A percentile compares a stretch with the other conserved stretches of the same genome.
These are phyloP conservation scores for Penstemon barbatus DNA, from an alignment of 257 asterid genomes.

Conservation along the genomic window DNA sequence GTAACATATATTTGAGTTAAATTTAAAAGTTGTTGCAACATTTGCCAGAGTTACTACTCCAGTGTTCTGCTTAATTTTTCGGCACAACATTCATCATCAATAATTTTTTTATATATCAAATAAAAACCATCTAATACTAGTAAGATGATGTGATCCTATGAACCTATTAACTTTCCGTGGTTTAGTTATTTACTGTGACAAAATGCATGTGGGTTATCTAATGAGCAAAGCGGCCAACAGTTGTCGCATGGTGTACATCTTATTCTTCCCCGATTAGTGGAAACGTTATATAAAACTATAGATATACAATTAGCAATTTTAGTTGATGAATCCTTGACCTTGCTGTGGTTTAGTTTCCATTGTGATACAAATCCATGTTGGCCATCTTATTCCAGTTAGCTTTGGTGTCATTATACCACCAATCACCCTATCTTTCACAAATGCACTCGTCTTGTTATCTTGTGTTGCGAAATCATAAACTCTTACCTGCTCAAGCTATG, in stretches of 20 bases:
- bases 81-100: neutral
- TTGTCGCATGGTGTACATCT: too few species aligned
- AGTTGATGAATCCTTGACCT: conserved; percentile 12
- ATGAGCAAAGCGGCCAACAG: too few species aligned
- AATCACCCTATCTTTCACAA: conserved; percentile 14
- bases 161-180: too few species aligned
- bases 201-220: too few species aligned
- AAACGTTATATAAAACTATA: too few species aligned
- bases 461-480: conserved; percentile 3
- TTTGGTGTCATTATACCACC: neutral
- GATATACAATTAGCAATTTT: neutral
- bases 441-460: conserved; percentile 4
- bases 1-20: conserved; percentile 7
- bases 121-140: neutral
- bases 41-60: neutral
- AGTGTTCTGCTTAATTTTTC: neutral
- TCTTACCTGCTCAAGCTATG: conserved; percentile 2
- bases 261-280: too few species aligned
- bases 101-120: neutral
- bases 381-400: conserved; percentile 2
- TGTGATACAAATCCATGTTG: neutral
- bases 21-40: conserved; percentile 12
- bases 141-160: neutral
- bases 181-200: too few species aligned
- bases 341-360: conserved; percentile 11